A percentile compares a stretch with the other conserved stretches of the same genome.
Conservation (phyloP, 345 rosid species). For the Salix exigua region DNA sequence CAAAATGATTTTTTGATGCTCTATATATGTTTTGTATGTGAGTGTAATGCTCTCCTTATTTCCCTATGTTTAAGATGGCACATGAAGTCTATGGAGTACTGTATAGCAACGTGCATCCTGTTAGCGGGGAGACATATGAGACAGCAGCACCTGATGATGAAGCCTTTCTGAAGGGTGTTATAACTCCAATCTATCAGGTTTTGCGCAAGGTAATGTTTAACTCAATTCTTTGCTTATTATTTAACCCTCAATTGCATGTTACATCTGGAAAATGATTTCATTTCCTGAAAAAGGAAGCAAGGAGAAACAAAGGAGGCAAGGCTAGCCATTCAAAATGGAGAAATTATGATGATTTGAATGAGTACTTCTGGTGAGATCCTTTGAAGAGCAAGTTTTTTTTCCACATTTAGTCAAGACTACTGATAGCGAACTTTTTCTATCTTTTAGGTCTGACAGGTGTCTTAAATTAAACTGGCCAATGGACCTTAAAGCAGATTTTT, state of each 20-base stretch:
- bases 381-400: slow-evolving; percentile 13
- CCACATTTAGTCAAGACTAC: slow-evolving; percentile 2
- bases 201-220: slow-evolving; percentile 55
- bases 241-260: background rate
- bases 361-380: slow-evolving; percentile 82
- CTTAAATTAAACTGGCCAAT: slow-evolving; percentile 72
- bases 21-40: background rate
- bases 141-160: slow-evolving; percentile 62
- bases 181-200: slow-evolving; percentile 73
- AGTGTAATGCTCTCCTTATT: slow-evolving; percentile 25
- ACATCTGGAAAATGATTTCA: slow-evolving; percentile 17
- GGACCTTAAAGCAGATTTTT: slow-evolving; percentile 60
- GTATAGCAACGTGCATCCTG: slow-evolving; percentile 44
- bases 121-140: slow-evolving; percentile 49
- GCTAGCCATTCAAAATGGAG: slow-evolving; percentile 98
- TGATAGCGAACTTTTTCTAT: slow-evolving; percentile 10
- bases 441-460: slow-evolving; percentile 71
- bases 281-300: slow-evolving; percentile 63
- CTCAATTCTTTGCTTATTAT: background rate
- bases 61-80: slow-evolving; percentile 65
- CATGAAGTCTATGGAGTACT: slow-evolving; percentile 53
- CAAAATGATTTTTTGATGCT: background rate
- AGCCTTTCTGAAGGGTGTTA: slow-evolving; percentile 68
- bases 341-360: slow-evolving; percentile 95
- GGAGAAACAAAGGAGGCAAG: slow-evolving; percentile 72